These are phyloP conservation scores for Viola odorata DNA, from an alignment of 345 rosid species.

Conservation along the genomic window DNA sequence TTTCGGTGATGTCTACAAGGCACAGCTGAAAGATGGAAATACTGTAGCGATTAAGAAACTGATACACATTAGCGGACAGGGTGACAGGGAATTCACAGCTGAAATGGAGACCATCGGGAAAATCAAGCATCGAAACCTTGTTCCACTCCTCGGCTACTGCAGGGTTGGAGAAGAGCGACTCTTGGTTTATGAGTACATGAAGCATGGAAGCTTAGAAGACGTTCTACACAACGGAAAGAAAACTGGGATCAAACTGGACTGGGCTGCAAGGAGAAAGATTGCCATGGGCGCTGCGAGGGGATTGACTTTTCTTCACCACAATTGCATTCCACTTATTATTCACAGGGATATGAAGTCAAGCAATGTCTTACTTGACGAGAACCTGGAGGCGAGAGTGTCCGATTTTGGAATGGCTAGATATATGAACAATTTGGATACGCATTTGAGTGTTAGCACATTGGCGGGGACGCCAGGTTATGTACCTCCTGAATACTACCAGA, in stretches of 20 bases:
- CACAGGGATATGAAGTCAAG: constrained; percentile 99
- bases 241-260: constrained; percentile 62
- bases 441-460: constrained; percentile 91
- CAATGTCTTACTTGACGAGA: constrained; percentile 81
- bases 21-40: constrained; percentile 77
- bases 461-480: constrained; percentile 98
- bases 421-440: constrained; percentile 88
- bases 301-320: constrained; percentile 83
- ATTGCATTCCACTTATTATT: constrained; percentile 80
- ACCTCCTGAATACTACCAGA: constrained; percentile 95
- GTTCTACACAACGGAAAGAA: constrained; percentile 69
- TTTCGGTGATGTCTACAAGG: constrained; percentile 94
- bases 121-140: constrained; percentile 90
- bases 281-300: constrained; percentile 94
- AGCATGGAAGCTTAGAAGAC: constrained; percentile 88
- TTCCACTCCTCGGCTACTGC: constrained; percentile 89
- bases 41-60: constrained; percentile 92
- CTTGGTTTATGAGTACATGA: constrained; percentile 93
- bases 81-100: constrained; percentile 87
- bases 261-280: constrained; percentile 76
- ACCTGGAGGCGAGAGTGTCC: constrained; percentile 85
- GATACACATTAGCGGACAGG: constrained; percentile 90
- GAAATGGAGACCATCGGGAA: constrained; percentile 99
- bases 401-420: constrained; percentile 98
- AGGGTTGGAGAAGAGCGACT: constrained; percentile 89